Base-by-base conservation (phyloP, 2,329 filamentous ascomycete species). In the Davidsoniella eucalypti region DNA sequence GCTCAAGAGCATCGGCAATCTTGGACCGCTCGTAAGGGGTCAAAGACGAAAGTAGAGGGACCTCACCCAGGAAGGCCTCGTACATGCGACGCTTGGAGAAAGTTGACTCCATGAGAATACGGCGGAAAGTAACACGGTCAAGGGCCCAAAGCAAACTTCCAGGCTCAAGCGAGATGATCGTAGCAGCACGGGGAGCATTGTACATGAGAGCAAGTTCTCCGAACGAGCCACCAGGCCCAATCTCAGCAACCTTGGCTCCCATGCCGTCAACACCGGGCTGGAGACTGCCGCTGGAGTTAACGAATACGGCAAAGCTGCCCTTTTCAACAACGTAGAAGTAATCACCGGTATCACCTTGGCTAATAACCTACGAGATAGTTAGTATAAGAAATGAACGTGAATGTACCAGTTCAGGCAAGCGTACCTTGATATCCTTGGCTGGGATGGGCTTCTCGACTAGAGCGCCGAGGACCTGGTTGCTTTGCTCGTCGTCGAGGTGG, bases 171-270 rank as follows among this genome's bases (percentile, higher is more conserved):
- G 86, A 94, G 54, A 93, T 76, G 54, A 98, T 86, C 0, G 92
- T 96, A 3, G 92, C 92, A 40, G 92, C 92, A 61, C 92, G 86
- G 23, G 92, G 92, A 18, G 92, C 87, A 61, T 96, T 95, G 70
- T 98, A 96, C 92, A 98, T 96, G 59, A 98, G 73, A 10, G 92
- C 92, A 51, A 98, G 73, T 68, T 98, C 92, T 58, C 92, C 92
- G 65, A 98, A 98, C 3, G 87, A 94, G 54, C 88, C 88, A 46
- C 92, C 92, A 3, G 87, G 78, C 42, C 85, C 82, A 52, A 93
- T 93, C 37, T 74, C 80, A 58, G 79, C 80, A 25, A 96, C 90
- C 59, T 87, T 84, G 54, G 73, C 72, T 46, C 92, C 92, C 67
- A 95, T 73, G 9, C 90, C 92, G 44, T 88, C 80, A 0, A 76